Base-by-base conservation (phyloP, 805 yeast species). In the Lipomyces mesembrius region DNA sequence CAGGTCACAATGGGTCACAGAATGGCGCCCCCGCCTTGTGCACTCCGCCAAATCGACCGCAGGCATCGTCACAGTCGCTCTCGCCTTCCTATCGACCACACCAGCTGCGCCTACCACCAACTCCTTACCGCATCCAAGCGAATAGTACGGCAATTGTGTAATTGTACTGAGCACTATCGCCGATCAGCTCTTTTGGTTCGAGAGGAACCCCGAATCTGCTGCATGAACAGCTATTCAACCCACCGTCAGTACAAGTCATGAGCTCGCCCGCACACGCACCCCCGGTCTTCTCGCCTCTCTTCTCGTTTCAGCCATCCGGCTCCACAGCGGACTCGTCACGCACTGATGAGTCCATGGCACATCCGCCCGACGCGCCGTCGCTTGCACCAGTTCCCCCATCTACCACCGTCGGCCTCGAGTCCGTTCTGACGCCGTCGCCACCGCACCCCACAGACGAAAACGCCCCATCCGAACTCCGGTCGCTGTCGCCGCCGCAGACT, bases 261-360 rank as follows among this genome's bases (percentile, higher is more conserved):
- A 34, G 51, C 29, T 57, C 60, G 32, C 39, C 61, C 12, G n/a
- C 61, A 25, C 61, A 59, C n/a, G 61, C 61, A 12, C 61, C 22
- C 32, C 61, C 60, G 6, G 49, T 61, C 49, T 65, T 65, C 46
- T 61, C 68, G 25, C 61, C 65, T 11, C 55, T 62, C 17, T 65
- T 62, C 62, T 62, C 69, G n/a, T 62, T 62, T 55, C 62, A 59
- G 57, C 5, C 59, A 2, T 52, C 55, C 8, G 8, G 34, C 32
- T 27, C 60, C 8, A 20, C 61, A 57, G 37, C 46, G 29, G 51
- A 32, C 22, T 51, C 11, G 34, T 14, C 60, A 14, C 25, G 22
- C 29, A 5, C 60, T 6, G 67, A 64, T 43, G 64, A 64, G 12
- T 39, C 49, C 12, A 7, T 27, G 14, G 46, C 66, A 8, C 59